phyloP scores from a whole-genome alignment of 331 rosid species.

The Cydonia oblonga region DNA sequence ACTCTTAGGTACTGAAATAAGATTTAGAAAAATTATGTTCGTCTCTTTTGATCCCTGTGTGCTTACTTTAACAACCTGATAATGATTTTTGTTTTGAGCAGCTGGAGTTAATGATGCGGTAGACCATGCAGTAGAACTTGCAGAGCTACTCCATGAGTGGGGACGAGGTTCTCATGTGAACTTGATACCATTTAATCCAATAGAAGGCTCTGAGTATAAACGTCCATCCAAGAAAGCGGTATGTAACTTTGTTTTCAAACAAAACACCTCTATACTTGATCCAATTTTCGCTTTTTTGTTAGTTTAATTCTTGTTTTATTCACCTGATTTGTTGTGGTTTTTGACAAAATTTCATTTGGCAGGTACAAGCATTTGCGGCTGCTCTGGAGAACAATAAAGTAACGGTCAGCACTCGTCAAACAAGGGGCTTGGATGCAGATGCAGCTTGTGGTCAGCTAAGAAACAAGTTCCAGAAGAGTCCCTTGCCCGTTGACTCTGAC shows the following conservation, averaged over 20 bases:
- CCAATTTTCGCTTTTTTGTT: not conserved
- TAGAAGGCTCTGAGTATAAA: constrained; percentile 75
- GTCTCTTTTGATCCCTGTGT: not conserved
- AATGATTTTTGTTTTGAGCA: constrained; percentile 22
- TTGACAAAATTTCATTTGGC: constrained; percentile 7
- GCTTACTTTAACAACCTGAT: not conserved
- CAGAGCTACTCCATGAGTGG: constrained; percentile 58
- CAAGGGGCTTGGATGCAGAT: constrained; percentile 91
- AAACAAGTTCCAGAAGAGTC: constrained; percentile 74
- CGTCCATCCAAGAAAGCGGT: constrained; percentile 86
- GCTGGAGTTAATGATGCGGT: constrained; percentile 89
- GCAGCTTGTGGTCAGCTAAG: constrained; percentile 98
- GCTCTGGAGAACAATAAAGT: constrained; percentile 64
- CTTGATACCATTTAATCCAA: constrained; percentile 93
- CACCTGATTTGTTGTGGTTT: not conserved
- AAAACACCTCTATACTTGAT: not conserved
- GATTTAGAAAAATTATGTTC: not conserved
- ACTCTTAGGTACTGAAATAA: constrained; percentile 59
- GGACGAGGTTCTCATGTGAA: constrained; percentile 73
- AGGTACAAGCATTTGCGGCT: constrained; percentile 69
- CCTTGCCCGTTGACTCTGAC: constrained; percentile 46
- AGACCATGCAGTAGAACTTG: constrained; percentile 75
- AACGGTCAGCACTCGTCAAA: constrained; percentile 72
- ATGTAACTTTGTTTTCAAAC: constrained; percentile 15
- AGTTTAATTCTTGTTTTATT: not conserved